Base-by-base conservation (phyloP, 495 filamentous ascomycete genomes). In the Neurospora sp. region DNA sequence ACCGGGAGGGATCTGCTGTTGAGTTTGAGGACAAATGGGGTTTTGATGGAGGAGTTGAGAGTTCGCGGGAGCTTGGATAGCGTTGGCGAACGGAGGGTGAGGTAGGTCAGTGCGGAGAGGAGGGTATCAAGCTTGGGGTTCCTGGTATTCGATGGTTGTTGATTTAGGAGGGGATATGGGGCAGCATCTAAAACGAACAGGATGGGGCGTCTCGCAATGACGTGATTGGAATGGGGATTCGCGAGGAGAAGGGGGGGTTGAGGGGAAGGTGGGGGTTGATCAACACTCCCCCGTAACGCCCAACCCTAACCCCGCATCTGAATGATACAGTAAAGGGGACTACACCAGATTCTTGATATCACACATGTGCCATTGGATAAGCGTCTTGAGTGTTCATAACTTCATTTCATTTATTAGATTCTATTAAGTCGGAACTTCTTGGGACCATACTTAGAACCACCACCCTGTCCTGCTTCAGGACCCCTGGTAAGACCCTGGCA, bases 401-500 rank as follows among this genome's bases (percentile, higher is more conserved):
- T 18, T 66, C 14, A 66, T 66, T 35, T 66, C 14, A 35, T 66
- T 9, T 6, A 66, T 66, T 10, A 66, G 14, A 66, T 66, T 1
- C 7, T 66, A 66, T 1, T 3, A 16, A 27, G 14, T 66, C 27
- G 27, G 27, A 66, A 1, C 14, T 66, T 66, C 14, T 66, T 66
- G 23, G 54, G 54, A 66, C 54, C 54, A 37, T 66, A 27, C 12
- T 18, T 66, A 16, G 54, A 66, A 16, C 54, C 54, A 5, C 72
- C 73, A n/a, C 78, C 79, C 62, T 81, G 79, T 20, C 77, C 78
- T 11, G 75, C 72, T 7, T 73, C 71, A 8, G 78, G 75, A 5
- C 81, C 82, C 40, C 78, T 41, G 20, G 77, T 54, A 18, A 76
- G 73, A 27, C 83, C 80, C 44, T 78, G 73, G 70, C 81, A 80